Evolutionary conservation across 176 grass and related monocot species (phyloP).

Genomic region (Lolium rigidum): DNA sequence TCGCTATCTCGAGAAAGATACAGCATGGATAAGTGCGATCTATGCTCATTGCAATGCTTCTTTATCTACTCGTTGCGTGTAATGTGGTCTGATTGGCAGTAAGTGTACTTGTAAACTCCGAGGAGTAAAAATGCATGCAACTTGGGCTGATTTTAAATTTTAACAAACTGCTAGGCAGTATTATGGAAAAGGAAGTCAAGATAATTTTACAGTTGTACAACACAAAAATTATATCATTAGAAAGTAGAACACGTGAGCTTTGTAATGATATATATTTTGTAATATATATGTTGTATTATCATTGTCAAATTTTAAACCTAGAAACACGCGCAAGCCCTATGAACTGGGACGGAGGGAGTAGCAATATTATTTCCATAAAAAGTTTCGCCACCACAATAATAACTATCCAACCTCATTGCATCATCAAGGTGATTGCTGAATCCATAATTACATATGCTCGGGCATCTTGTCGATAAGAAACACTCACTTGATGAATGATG

Average conservation of each 20-base stretch:
- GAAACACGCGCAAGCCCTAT: too few species aligned
- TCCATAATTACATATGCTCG: neutral
- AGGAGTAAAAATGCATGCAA: neutral
- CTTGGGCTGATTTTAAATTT: neutral
- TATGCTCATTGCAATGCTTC: neutral
- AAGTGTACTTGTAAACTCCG: neutral
- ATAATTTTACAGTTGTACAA: too few species aligned
- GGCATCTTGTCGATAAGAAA: neutral
- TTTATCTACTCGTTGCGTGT: neutral
- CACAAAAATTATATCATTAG: too few species aligned
- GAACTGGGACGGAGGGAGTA: too few species aligned
- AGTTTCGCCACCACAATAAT: too few species aligned
- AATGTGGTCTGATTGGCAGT: neutral
- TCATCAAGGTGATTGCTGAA: conserved; percentile 5
- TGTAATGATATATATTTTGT: too few species aligned
- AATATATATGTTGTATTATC: too few species aligned
- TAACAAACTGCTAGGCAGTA: neutral
- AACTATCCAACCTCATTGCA: neutral
- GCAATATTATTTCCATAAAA: neutral
- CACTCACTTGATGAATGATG: neutral
- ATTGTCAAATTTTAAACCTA: too few species aligned
- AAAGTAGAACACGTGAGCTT: too few species aligned
- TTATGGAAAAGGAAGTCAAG: neutral
- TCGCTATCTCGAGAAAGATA: conserved; percentile 3
- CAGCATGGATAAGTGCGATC: neutral